These are phyloP conservation scores for Picochlorum sp. DNA, from an alignment of 139 green algal genomes.

Conservation along the genomic window DNA sequence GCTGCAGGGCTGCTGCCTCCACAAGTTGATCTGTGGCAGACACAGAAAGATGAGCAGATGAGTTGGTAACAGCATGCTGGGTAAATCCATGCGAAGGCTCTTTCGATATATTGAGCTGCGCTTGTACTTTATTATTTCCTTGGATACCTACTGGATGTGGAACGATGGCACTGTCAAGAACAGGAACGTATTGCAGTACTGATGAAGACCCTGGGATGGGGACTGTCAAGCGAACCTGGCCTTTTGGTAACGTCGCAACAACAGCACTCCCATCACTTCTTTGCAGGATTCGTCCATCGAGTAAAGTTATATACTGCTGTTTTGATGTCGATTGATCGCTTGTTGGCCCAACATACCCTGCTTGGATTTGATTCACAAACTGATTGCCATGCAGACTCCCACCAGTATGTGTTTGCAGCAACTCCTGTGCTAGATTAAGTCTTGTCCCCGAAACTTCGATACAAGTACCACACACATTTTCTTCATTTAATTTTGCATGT, in stretches of 20 bases:
- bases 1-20: neutral
- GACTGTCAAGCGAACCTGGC: neutral
- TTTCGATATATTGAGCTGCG: too few relatives aligned
- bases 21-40: conserved; percentile 9
- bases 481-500: too few relatives aligned
- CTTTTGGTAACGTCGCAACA: neutral
- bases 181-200: conserved; percentile 6
- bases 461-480: too few relatives aligned
- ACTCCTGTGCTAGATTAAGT: too few relatives aligned
- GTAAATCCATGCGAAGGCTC: too few relatives aligned
- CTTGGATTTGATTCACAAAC: too few relatives aligned
- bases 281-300: conserved; percentile 3
- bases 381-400: too few relatives aligned
- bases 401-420: too few relatives aligned
- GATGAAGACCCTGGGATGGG: conserved; percentile 1
- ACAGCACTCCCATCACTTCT: neutral
- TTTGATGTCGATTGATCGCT: neutral
- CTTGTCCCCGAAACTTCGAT: too few relatives aligned
- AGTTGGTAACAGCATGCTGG: neutral
- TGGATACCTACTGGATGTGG: too few relatives aligned
- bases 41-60: neutral
- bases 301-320: conserved; percentile 7
- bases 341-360: too few relatives aligned
- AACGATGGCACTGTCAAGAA: neutral
- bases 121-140: too few relatives aligned